These are phyloP conservation scores for Canariomyces notabilis DNA, from an alignment of 2,329 filamentous ascomycete genomes.

Conservation along the genomic window DNA sequence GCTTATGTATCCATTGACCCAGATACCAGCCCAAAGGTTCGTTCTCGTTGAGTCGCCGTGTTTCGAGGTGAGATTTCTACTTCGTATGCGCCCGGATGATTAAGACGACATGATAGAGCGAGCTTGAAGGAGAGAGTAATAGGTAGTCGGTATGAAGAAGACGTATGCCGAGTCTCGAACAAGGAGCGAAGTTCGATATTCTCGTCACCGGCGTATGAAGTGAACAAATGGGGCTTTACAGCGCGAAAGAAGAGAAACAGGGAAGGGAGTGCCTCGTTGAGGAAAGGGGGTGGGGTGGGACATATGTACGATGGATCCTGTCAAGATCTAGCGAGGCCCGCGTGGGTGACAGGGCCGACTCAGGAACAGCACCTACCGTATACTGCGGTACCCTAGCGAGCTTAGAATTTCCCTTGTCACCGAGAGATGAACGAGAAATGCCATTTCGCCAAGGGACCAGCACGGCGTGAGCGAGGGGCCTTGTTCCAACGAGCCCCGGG, in stretches of 20 bases:
- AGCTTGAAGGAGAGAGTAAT: slow-evolving; percentile 4
- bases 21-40: slow-evolving; percentile 5
- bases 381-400: too few species aligned
- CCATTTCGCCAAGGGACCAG: slow-evolving; percentile 15
- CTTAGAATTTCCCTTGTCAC: too few species aligned
- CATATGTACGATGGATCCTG: slow-evolving; percentile 20
- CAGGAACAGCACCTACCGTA: neutral
- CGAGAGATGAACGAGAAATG: neutral
- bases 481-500: slow-evolving; percentile 12
- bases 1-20: slow-evolving; percentile 16
- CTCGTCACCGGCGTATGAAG: slow-evolving; percentile 6
- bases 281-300: slow-evolving; percentile 20
- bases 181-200: slow-evolving; percentile 22
- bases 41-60: neutral
- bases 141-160: slow-evolving; percentile 10
- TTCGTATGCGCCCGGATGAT: neutral
- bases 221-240: slow-evolving; percentile 4
- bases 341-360: neutral
- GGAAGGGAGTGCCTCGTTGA: slow-evolving; percentile 4
- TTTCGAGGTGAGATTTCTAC: neutral
- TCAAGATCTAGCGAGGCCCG: slow-evolving; percentile 14
- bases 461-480: slow-evolving; percentile 13
- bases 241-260: slow-evolving; percentile 5
- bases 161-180: slow-evolving; percentile 15
- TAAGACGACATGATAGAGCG: neutral